A percentile compares a stretch with the other conserved stretches of the same genome.
phyloP scores from a whole-genome alignment of 2,329 filamentous ascomycete species.

The Phyllosticta citribraziliensis region DNA sequence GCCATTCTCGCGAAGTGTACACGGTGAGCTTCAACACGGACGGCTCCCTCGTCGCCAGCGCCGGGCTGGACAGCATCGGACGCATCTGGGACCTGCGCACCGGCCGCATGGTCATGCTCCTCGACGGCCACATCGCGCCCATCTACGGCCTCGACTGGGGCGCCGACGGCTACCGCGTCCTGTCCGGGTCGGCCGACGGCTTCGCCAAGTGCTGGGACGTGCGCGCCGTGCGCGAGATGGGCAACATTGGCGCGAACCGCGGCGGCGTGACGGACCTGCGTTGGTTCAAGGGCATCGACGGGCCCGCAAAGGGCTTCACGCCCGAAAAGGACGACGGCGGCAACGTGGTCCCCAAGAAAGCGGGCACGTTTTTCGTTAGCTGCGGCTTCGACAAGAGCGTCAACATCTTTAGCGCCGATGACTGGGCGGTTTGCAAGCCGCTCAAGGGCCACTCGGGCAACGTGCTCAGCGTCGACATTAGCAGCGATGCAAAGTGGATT shows the following conservation, averaged over 20 bases:
- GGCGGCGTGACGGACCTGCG: constrained; percentile 86
- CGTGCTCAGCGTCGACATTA: constrained; percentile 83
- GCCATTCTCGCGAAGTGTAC: constrained; percentile 89
- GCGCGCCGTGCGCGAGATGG: constrained; percentile 72
- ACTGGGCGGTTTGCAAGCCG: constrained; percentile 84
- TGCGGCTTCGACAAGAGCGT: constrained; percentile 91
- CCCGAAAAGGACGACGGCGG: constrained; percentile 57
- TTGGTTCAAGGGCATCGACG: constrained; percentile 86
- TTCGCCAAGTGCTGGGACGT: constrained; percentile 99
- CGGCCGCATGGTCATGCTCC: constrained; percentile 87
- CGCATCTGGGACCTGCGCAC: constrained; percentile 92
- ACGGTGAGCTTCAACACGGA: constrained; percentile 83
- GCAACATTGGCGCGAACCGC: constrained; percentile 80
- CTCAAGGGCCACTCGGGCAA: constrained; percentile 86
- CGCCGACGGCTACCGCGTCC: constrained; percentile 77
- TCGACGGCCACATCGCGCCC: constrained; percentile 86
- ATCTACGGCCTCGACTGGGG: constrained; percentile 93
- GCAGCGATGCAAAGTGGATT: constrained; percentile 79
- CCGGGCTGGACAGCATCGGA: constrained; percentile 89
- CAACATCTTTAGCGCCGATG: constrained; percentile 91
- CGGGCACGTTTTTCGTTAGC: constrained; percentile 83
- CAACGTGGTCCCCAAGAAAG: constrained; percentile 61
- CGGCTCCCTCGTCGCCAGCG: constrained; percentile 80
- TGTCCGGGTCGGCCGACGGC: constrained; percentile 87
- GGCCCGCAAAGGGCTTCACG: constrained; percentile 52